Evolutionary conservation across 164 flowering plant genomes (phyloP).

Genomic region (Stephania yunnanensis): DNA sequence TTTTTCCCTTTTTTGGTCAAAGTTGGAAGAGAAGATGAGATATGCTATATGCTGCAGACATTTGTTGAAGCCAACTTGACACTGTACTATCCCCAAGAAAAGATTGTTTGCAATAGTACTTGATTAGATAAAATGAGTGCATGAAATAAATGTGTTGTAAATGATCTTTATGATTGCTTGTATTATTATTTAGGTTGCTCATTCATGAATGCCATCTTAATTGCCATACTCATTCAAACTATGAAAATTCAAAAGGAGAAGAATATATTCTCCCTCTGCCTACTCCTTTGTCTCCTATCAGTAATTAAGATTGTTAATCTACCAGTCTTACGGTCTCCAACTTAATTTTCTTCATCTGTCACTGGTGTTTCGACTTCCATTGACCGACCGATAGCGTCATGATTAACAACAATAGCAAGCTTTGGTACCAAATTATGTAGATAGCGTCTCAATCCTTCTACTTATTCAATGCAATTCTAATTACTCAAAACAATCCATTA

Average conservation of each 20-base stretch:
- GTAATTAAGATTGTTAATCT: background rate
- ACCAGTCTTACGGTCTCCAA: background rate
- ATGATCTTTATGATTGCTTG: background rate
- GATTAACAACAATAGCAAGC: background rate
- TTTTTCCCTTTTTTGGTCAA: no score
- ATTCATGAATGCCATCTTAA: constrained; percentile 1
- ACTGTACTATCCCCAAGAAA: background rate
- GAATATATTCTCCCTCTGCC: background rate
- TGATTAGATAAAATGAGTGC: background rate
- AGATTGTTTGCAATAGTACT: background rate
- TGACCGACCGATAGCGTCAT: background rate
- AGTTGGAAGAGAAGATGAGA: background rate
- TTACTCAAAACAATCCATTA: no score
- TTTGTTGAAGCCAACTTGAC: background rate
- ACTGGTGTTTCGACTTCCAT: background rate
- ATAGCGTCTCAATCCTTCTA: background rate
- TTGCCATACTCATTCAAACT: background rate
- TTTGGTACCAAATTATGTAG: no score
- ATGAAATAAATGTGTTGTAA: constrained; percentile 3
- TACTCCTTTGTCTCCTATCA: background rate
- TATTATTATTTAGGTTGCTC: background rate
- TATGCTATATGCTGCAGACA: no score
- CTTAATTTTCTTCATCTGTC: background rate
- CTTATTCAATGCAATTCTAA: no score
- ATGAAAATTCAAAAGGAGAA: background rate